phyloP scores from a whole-genome alignment of 2,329 filamentous ascomycete species.

The Neopestalotiopsis clavispora region DNA sequence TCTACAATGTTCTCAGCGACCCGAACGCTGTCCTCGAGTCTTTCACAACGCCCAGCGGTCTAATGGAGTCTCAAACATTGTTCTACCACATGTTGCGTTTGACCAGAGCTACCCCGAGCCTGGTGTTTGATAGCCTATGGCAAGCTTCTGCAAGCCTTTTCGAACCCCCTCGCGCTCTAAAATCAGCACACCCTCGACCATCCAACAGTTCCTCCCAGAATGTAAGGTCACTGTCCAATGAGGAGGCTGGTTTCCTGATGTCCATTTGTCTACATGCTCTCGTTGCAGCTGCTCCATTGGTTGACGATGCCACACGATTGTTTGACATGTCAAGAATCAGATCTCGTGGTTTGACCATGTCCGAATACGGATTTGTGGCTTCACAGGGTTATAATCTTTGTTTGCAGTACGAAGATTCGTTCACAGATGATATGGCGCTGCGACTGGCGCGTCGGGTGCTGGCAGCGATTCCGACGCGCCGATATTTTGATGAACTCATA shows the following conservation, averaged over 20 bases:
- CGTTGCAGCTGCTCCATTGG: slow-evolving; percentile 60
- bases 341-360: slow-evolving; percentile 56
- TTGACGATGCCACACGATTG: slow-evolving; percentile 51
- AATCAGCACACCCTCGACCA: slow-evolving; percentile 43
- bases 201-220: slow-evolving; percentile 41
- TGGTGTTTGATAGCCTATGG: slow-evolving; percentile 71
- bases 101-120: slow-evolving; percentile 58
- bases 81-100: slow-evolving; percentile 69
- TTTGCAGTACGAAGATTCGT: slow-evolving; percentile 66
- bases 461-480: slow-evolving; percentile 58
- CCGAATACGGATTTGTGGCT: slow-evolving; percentile 49
- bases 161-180: slow-evolving; percentile 53
- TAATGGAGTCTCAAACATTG: slow-evolving; percentile 64
- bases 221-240: slow-evolving; percentile 46
- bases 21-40: slow-evolving; percentile 59
- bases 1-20: slow-evolving; percentile 67
- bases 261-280: slow-evolving; percentile 68
- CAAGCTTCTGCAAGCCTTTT: slow-evolving; percentile 63
- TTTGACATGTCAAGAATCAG: slow-evolving; percentile 66
- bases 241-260: slow-evolving; percentile 57
- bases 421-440: slow-evolving; percentile 64
- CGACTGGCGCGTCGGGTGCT: slow-evolving; percentile 64
- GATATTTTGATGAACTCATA: slow-evolving; percentile 53
- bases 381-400: slow-evolving; percentile 55
- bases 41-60: slow-evolving; percentile 57